These are phyloP conservation scores for Leccinum disarticulatum DNA, from an alignment of 768 basidiomycete genomes.

Conservation along the genomic window DNA sequence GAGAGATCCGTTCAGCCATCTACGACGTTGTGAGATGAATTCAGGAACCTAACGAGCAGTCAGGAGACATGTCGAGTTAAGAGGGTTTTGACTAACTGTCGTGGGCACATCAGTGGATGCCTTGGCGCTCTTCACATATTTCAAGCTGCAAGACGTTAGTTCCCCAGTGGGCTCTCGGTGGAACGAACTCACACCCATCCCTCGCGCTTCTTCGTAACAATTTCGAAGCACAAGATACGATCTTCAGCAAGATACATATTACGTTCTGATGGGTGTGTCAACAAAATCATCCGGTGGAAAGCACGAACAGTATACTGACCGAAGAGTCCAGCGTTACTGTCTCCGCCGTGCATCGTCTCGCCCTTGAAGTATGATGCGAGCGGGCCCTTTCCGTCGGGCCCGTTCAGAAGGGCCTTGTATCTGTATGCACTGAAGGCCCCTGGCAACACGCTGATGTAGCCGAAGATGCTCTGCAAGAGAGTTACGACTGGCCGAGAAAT, in stretches of 20 bases:
- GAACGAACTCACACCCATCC: slow-evolving; percentile 66
- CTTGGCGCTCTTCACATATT: slow-evolving; percentile 92
- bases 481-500: slow-evolving; percentile 1
- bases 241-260: slow-evolving; percentile 94
- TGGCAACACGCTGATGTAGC: slow-evolving; percentile 85
- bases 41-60: slow-evolving; percentile 61
- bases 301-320: slow-evolving; percentile 27
- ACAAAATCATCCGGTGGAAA: background rate
- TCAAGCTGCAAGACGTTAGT: slow-evolving; percentile 46
- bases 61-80: background rate
- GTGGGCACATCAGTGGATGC: slow-evolving; percentile 97
- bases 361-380: slow-evolving; percentile 94
- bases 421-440: slow-evolving; percentile 93
- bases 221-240: slow-evolving; percentile 91
- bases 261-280: slow-evolving; percentile 45
- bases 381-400: slow-evolving; percentile 84
- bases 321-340: slow-evolving; percentile 66
- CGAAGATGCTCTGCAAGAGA: slow-evolving; percentile 64
- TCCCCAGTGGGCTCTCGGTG: background rate
- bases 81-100: slow-evolving; percentile 41
- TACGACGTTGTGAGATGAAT: slow-evolving; percentile 91
- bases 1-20: slow-evolving; percentile 87
- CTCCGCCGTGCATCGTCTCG: slow-evolving; percentile 77
- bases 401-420: slow-evolving; percentile 85
- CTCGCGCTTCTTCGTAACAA: slow-evolving; percentile 85